A percentile compares a stretch with the other conserved stretches of the same genome.
phyloP scores from a whole-genome alignment of 164 flowering plant species.

The Kingdonia uniflora region DNA sequence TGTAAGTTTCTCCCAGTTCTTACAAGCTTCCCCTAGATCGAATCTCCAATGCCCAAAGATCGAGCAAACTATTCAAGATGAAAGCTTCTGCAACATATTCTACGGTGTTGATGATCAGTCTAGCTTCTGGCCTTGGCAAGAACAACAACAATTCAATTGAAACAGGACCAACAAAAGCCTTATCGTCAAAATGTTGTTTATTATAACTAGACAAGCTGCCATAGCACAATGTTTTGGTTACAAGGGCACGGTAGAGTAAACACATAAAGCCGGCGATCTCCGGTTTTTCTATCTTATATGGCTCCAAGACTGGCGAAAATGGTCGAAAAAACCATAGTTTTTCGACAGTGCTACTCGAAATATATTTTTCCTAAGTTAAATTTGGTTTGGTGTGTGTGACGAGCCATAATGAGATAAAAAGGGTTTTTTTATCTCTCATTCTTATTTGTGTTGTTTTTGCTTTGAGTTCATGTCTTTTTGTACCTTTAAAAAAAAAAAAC shows the following conservation, averaged over 20 bases:
- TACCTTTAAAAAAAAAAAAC: not conserved
- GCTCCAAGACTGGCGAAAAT: no score
- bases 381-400: no score
- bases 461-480: not conserved
- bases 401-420: not conserved
- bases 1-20: conserved; percentile 33
- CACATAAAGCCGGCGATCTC: not conserved
- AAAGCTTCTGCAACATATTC: conserved; percentile 75
- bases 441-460: not conserved
- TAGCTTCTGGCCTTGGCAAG: conserved; percentile 94
- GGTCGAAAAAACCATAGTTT: no score
- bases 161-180: not conserved
- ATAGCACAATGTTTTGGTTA: not conserved
- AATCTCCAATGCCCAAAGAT: conserved; percentile 30
- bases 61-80: conserved; percentile 51
- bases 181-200: not conserved
- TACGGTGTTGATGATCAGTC: conserved; percentile 75
- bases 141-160: conserved; percentile 67
- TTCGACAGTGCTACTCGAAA: no score
- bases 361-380: no score
- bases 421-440: not conserved
- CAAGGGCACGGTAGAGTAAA: not conserved
- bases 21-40: conserved; percentile 39
- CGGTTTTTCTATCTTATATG: no score
- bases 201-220: not conserved